Conservation (phyloP, 345 rosid genomes). For the Carallia brachiata region DNA sequence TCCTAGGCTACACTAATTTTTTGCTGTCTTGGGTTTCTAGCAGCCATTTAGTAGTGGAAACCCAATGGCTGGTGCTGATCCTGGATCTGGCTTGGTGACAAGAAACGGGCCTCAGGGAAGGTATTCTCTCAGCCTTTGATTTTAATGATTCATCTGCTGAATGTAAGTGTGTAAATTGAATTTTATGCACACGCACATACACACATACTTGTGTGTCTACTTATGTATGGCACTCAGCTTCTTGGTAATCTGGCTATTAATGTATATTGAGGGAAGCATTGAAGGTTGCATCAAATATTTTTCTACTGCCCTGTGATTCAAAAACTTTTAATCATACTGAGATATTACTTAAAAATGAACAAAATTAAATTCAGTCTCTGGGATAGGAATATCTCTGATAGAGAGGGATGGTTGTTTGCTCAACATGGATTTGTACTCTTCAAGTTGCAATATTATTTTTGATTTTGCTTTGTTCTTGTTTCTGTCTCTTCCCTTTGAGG, state of each 20-base stretch:
- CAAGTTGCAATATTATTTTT: too few relatives aligned
- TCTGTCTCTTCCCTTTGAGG: background rate
- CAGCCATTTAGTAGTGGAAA: conserved; percentile 49
- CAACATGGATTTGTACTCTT: too few relatives aligned
- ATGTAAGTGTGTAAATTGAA: too few relatives aligned
- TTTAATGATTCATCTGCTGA: background rate
- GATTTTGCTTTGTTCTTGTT: background rate
- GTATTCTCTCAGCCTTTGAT: conserved; percentile 24
- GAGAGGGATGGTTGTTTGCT: too few relatives aligned
- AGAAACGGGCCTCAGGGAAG: conserved; percentile 57
- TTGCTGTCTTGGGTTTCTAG: background rate
- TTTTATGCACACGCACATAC: too few relatives aligned
- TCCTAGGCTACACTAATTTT: background rate
- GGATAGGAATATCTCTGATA: too few relatives aligned
- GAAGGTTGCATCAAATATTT: too few relatives aligned
- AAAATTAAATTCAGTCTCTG: too few relatives aligned
- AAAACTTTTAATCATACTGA: background rate
- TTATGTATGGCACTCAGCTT: too few relatives aligned
- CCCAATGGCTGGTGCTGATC: conserved; percentile 56
- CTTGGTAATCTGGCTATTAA: too few relatives aligned
- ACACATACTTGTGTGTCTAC: background rate
- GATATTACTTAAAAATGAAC: background rate
- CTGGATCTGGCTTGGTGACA: conserved; percentile 41
- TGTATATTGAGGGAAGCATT: too few relatives aligned
- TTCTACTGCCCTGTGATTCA: background rate